A percentile compares a stretch with the other conserved stretches of the same genome.
phyloP scores from a whole-genome alignment of 176 grass and related monocot genomes.

The Rhipidocladum racemiflorum region DNA sequence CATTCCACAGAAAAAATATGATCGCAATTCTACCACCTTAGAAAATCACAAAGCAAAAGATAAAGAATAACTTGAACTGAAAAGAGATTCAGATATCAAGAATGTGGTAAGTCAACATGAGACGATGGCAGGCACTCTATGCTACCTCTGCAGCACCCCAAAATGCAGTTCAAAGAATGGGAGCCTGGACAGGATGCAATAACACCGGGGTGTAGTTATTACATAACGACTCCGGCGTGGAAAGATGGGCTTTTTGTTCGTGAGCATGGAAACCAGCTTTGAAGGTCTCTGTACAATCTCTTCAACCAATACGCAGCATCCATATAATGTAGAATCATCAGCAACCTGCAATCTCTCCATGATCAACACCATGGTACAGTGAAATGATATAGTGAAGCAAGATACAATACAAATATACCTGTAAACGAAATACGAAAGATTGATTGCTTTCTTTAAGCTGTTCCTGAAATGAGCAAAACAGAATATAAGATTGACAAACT shows the following conservation, averaged over 20 bases:
- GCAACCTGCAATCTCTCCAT: conserved; percentile 60
- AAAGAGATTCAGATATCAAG: conserved; percentile 1
- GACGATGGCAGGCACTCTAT: not conserved
- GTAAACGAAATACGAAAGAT: conserved; percentile 95
- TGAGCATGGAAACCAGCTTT: conserved; percentile 84
- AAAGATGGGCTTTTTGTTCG: conserved; percentile 48
- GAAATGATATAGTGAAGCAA: conserved; percentile 4
- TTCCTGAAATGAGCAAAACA: conserved; percentile 64
- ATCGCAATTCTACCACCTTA: not conserved
- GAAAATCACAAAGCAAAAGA: conserved; percentile 3
- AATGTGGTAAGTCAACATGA: not conserved
- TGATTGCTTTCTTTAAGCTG: conserved; percentile 96
- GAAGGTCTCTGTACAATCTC: conserved; percentile 91
- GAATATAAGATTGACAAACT: conserved; percentile 7
- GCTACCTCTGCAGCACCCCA: conserved; percentile 85
- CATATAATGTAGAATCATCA: conserved; percentile 93
- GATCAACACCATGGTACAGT: conserved; percentile 31
- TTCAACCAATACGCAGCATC: conserved; percentile 95
- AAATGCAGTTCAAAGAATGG: conserved; percentile 98
- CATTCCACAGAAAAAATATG: not conserved
- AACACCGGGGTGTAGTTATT: conserved; percentile 85
- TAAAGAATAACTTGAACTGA: not conserved
- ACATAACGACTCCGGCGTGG: conserved; percentile 72
- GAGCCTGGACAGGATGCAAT: conserved; percentile 93
- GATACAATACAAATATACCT: conserved; percentile 53